Conservation (phyloP, 192 early-diverging fungal species). For the Coemansia sp. region DNA sequence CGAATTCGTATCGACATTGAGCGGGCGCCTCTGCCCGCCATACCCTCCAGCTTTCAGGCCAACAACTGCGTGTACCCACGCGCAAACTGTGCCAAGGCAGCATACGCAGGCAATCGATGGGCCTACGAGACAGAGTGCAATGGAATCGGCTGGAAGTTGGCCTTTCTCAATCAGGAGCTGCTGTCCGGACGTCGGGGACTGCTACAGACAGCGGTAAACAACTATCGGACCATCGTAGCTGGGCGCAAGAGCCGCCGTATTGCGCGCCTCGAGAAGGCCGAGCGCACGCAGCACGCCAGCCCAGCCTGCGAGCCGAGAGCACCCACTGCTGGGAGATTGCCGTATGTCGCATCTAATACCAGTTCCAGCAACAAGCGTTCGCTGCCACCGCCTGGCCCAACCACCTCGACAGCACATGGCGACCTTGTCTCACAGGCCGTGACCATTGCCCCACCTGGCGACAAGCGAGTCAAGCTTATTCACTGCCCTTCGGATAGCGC, state of each 20-base stretch:
- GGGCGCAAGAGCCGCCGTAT: slow-evolving; percentile 73
- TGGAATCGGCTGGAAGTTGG: slow-evolving; percentile 80
- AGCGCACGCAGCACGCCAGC: slow-evolving; percentile 9
- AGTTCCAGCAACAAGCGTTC: slow-evolving; percentile 12
- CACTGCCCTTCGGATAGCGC: background rate
- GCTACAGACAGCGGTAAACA: slow-evolving; percentile 83
- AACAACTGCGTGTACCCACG: slow-evolving; percentile 85
- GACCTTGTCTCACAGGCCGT: background rate
- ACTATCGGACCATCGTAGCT: slow-evolving; percentile 68
- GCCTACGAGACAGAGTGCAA: slow-evolving; percentile 86
- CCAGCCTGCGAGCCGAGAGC: background rate
- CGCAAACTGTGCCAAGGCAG: slow-evolving; percentile 61
- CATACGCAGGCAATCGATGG: slow-evolving; percentile 83
- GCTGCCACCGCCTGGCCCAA: background rate
- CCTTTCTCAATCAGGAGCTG: slow-evolving; percentile 67
- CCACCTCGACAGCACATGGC: background rate
- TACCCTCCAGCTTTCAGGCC: slow-evolving; percentile 59
- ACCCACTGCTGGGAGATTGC: background rate
- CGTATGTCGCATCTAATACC: background rate
- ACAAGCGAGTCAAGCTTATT: slow-evolving; percentile 11
- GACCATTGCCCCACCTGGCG: background rate
- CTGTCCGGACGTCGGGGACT: slow-evolving; percentile 71
- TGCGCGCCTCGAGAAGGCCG: slow-evolving; percentile 68
- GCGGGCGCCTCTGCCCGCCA: slow-evolving; percentile 45
- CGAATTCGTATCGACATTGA: slow-evolving; percentile 76